phyloP scores from a whole-genome alignment of 108 stramenopile genomes.

The Nannochloropsis oceanica region DNA sequence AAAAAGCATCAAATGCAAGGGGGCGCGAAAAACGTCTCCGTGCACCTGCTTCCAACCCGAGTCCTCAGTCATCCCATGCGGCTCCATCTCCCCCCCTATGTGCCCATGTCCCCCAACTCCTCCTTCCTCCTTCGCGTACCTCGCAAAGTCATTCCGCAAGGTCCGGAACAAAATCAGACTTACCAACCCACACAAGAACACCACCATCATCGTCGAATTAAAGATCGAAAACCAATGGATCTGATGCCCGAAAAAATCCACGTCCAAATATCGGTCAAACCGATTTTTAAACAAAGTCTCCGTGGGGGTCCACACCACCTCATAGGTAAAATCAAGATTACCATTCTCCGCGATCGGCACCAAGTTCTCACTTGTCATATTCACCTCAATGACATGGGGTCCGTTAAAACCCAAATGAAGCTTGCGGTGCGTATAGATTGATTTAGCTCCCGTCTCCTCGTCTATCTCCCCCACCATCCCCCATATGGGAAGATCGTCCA shows the following conservation, averaged over 20 bases:
- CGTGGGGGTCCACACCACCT: constrained; percentile 58
- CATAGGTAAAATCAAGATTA: constrained; percentile 52
- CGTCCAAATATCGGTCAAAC: constrained; percentile 83
- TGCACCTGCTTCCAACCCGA: constrained; percentile 97
- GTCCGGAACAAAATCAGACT: constrained; percentile 41
- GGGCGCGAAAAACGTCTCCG: constrained; percentile 91
- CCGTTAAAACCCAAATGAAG: constrained; percentile 72
- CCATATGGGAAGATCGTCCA: constrained; percentile 93
- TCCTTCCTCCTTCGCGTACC: constrained; percentile 54
- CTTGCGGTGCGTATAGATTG: constrained; percentile 73
- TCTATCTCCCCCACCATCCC: constrained; percentile 89
- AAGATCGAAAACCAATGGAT: constrained; percentile 56
- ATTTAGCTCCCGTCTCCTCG: constrained; percentile 37
- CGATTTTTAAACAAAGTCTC: constrained; percentile 61
- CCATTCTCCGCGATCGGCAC: constrained; percentile 50
- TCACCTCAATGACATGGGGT: constrained; percentile 82
- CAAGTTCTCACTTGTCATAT: constrained; percentile 65
- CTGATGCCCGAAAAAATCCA: constrained; percentile 92
- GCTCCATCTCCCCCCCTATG: constrained; percentile 31
- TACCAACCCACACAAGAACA: constrained; percentile 44
- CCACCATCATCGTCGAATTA: constrained; percentile 49
- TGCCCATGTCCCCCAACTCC: constrained; percentile 22
- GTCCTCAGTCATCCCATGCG: constrained; percentile 51
- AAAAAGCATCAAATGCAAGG: constrained; percentile 60
- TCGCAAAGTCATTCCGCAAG: constrained; percentile 55